Evolutionary conservation across 768 basidiomycete species (phyloP).

Genomic region (Filobasidium floriforme): DNA sequence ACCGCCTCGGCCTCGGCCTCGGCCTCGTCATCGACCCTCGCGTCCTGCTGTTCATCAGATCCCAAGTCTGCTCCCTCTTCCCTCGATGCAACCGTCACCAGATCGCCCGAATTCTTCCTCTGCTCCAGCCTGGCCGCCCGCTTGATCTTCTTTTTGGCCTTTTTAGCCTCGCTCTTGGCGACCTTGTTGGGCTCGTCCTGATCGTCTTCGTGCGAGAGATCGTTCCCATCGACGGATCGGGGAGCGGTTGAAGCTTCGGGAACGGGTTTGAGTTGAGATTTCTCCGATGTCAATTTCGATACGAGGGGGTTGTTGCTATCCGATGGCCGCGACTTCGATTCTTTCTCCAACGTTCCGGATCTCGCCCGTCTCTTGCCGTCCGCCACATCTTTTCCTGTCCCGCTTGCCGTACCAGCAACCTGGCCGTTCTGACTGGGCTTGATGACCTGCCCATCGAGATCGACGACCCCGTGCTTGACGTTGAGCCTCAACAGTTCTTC

Average conservation of each 20-base stretch:
- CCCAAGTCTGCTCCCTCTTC: background rate
- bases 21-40: background rate
- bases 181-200: background rate
- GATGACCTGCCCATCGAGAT: background rate
- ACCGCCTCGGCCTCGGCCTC: background rate
- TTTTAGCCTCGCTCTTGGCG: slow-evolving; percentile 5
- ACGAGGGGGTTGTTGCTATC: too few species aligned
- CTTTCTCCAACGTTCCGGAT: too few species aligned
- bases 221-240: background rate
- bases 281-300: too few species aligned
- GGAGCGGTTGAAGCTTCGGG: too few species aligned
- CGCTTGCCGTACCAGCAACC: background rate
- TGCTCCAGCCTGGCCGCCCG: slow-evolving; percentile 4
- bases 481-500: slow-evolving; percentile 8
- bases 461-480: slow-evolving; percentile 9
- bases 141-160: slow-evolving; percentile 11
- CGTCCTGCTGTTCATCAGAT: background rate
- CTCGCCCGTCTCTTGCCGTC: background rate
- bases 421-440: background rate
- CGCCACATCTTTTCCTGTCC: background rate
- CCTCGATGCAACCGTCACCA: background rate
- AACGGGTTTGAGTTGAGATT: too few species aligned
- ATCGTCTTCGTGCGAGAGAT: background rate
- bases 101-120: background rate
- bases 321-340: too few species aligned